phyloP scores from a whole-genome alignment of 257 asterid genomes.

The Solanum rostratum region DNA sequence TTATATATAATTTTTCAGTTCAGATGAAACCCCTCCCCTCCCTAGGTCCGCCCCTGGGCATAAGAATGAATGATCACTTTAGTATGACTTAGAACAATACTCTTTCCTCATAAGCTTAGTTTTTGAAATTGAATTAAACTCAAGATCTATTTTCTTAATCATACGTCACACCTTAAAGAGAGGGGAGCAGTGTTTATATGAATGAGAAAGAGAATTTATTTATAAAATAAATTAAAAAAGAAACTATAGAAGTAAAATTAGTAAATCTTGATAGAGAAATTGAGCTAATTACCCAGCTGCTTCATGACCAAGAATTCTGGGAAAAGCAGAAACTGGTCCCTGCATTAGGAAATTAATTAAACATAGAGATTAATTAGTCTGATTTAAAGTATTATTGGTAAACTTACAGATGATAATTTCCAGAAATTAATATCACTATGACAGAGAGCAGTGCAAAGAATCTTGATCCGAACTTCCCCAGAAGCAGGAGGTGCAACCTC shows the following conservation, averaged over 20 bases:
- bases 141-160: too few species aligned
- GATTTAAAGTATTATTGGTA: too few species aligned
- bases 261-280: neutral
- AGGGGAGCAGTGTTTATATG: too few species aligned
- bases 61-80: too few species aligned
- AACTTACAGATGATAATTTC: slow-evolving; percentile 20
- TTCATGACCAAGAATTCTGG: slow-evolving; percentile 39
- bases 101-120: too few species aligned
- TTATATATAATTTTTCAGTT: too few species aligned
- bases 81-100: too few species aligned
- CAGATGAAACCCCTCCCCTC: too few species aligned
- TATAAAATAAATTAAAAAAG: neutral
- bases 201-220: too few species aligned
- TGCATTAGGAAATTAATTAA: neutral
- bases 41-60: too few species aligned
- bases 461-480: slow-evolving; percentile 42
- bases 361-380: neutral
- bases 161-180: too few species aligned
- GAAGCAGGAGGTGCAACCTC: slow-evolving; percentile 36
- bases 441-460: slow-evolving; percentile 35
- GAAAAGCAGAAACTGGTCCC: slow-evolving; percentile 20
- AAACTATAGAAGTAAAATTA: neutral
- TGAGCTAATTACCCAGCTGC: slow-evolving; percentile 23
- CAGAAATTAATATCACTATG: slow-evolving; percentile 31
- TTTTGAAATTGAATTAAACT: neutral